phyloP scores from a whole-genome alignment of 164 flowering plant genomes.

The Annona cherimola region DNA sequence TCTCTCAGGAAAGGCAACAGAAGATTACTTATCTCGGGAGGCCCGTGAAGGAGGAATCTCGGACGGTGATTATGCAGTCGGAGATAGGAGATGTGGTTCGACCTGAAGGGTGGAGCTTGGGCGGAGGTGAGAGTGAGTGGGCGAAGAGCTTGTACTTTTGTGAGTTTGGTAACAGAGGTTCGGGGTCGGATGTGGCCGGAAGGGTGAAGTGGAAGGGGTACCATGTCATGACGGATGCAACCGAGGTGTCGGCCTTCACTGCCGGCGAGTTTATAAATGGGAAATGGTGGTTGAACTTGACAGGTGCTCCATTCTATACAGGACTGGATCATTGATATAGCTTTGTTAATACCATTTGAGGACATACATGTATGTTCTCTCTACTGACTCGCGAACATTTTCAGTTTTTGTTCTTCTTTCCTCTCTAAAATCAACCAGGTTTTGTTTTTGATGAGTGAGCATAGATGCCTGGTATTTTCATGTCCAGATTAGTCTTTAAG shows the following conservation, averaged over 20 bases:
- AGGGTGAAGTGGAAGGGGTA: conserved; percentile 4
- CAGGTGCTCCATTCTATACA: not conserved
- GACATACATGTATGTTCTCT: not conserved
- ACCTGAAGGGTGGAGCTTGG: conserved; percentile 1
- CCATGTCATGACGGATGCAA: not conserved
- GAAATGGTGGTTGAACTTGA: not conserved
- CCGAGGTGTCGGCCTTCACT: not conserved
- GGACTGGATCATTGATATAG: not conserved
- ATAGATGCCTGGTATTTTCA: too few relatives aligned
- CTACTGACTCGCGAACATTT: too few relatives aligned
- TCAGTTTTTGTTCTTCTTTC: too few relatives aligned
- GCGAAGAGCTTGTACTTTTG: not conserved
- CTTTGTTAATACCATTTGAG: not conserved
- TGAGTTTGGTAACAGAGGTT: not conserved
- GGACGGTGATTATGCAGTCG: conserved; percentile 1
- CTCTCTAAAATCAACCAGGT: too few relatives aligned
- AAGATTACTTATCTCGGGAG: not conserved
- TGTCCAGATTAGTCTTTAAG: too few relatives aligned
- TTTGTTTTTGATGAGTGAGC: too few relatives aligned
- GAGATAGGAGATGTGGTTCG: not conserved
- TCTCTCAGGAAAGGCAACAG: not conserved
- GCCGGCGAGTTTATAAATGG: not conserved
- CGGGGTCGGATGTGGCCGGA: not conserved
- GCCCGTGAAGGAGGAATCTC: not conserved
- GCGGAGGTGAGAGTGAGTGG: not conserved